Percentiles rank a stretch among this genome's conserved stretches.
phyloP scores from a whole-genome alignment of 306 rosid genomes.

The Cucurbita pepo region DNA sequence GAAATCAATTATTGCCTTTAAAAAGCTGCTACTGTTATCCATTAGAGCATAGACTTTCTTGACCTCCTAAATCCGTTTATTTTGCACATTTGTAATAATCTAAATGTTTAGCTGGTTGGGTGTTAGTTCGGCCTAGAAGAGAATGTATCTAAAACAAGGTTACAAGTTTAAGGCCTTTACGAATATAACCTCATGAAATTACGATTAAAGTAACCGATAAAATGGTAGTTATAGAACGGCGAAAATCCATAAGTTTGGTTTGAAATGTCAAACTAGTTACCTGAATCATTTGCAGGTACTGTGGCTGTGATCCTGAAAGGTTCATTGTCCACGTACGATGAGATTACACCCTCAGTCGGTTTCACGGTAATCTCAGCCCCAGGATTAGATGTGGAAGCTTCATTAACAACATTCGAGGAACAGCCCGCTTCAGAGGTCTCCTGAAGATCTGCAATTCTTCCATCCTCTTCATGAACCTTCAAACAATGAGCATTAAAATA shows the following conservation, averaged over 20 bases:
- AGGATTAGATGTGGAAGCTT: conserved; percentile 8
- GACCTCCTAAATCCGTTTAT: neutral
- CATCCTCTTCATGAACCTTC: conserved; percentile 2
- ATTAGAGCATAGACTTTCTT: neutral
- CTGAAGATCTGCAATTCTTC: neutral
- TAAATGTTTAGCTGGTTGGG: neutral
- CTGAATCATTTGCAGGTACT: conserved; percentile 14
- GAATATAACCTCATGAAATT: neutral
- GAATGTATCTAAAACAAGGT: neutral
- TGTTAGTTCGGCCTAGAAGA: neutral
- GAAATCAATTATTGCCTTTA: neutral
- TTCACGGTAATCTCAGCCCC: conserved; percentile 1
- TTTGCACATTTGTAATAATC: neutral
- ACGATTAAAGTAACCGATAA: neutral
- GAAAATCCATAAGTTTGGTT: neutral
- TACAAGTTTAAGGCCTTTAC: neutral
- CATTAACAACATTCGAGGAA: conserved; percentile 7
- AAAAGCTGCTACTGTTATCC: neutral
- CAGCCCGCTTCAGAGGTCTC: conserved; percentile 13
- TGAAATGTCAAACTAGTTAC: conserved; percentile 6
- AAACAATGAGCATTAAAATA: neutral
- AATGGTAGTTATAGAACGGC: neutral
- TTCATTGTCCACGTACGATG: conserved; percentile 12
- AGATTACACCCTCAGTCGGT: neutral
- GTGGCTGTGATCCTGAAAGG: conserved; percentile 7